These are phyloP conservation scores for Sungouiella blattae DNA, from an alignment of 805 yeast genomes.

Conservation along the genomic window DNA sequence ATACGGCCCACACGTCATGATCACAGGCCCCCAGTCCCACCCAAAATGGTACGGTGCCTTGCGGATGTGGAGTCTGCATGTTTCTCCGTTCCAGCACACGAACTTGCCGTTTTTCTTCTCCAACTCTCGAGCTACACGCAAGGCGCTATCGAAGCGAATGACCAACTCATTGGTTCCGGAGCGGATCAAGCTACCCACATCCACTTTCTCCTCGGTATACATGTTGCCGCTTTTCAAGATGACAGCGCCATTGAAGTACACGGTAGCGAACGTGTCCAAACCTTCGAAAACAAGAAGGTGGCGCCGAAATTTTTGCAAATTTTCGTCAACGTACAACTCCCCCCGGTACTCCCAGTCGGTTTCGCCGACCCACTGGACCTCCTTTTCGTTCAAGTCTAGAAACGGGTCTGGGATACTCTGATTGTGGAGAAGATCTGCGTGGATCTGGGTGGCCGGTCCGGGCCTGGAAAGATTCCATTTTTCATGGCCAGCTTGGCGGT, in stretches of 20 bases:
- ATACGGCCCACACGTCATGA: slow-evolving; percentile 45
- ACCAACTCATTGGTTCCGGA: slow-evolving; percentile 25
- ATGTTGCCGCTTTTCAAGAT: slow-evolving; percentile 40
- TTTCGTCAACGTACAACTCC: slow-evolving; percentile 8
- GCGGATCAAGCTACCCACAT: slow-evolving; percentile 18
- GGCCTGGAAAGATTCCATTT: background rate
- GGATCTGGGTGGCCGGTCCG: slow-evolving; percentile 24
- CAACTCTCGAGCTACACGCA: slow-evolving; percentile 28
- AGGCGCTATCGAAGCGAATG: slow-evolving; percentile 38
- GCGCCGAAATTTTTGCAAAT: slow-evolving; percentile 10
- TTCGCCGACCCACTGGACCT: slow-evolving; percentile 50
- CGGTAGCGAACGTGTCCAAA: slow-evolving; percentile 41
- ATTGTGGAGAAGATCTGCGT: slow-evolving; percentile 38
- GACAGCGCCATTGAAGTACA: slow-evolving; percentile 35
- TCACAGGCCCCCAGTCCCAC: slow-evolving; percentile 56
- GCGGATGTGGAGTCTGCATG: slow-evolving; percentile 41
- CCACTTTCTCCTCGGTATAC: slow-evolving; percentile 35
- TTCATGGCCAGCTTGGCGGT: background rate
- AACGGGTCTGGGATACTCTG: slow-evolving; percentile 45
- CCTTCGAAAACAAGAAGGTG: slow-evolving; percentile 39
- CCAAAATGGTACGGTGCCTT: slow-evolving; percentile 56
- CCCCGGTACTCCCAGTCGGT: slow-evolving; percentile 47
- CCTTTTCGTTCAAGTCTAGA: slow-evolving; percentile 37
- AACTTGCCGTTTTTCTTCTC: slow-evolving; percentile 27
- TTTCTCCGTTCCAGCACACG: slow-evolving; percentile 40